Percentiles rank a stretch among this genome's conserved stretches.
These are phyloP conservation scores for Yarrowia sp. DNA, from an alignment of 805 yeast genomes.

Conservation along the genomic window DNA sequence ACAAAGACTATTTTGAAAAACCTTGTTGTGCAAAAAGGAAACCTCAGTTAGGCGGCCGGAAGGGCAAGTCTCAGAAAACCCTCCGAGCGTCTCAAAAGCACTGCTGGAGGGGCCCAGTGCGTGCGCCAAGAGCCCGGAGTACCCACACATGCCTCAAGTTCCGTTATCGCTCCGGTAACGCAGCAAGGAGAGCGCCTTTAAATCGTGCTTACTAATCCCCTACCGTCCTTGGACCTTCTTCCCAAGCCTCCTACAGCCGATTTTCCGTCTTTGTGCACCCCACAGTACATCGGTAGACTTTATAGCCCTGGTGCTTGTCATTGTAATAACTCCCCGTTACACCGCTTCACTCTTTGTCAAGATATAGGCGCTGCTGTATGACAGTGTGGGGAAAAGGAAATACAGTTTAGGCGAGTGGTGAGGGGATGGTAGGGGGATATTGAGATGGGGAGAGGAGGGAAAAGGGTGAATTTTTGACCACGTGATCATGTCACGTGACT, in stretches of 20 bases:
- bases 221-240: too few species aligned
- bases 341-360: slow-evolving; percentile 16
- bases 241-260: too few species aligned
- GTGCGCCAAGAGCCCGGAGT: too few species aligned
- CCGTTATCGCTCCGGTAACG: slow-evolving; percentile 7
- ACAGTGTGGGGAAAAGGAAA: slow-evolving; percentile 13
- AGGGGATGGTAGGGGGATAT: not conserved
- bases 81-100: slow-evolving; percentile 15
- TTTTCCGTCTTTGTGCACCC: not conserved
- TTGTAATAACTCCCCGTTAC: not conserved
- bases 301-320: not conserved
- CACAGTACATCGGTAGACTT: slow-evolving; percentile 3
- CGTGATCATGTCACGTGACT: too few species aligned
- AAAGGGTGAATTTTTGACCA: too few species aligned
- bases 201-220: too few species aligned
- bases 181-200: too few species aligned
- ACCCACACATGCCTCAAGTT: not conserved
- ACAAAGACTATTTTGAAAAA: not conserved
- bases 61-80: not conserved
- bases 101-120: not conserved
- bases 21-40: not conserved
- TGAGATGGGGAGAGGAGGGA: too few species aligned
- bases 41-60: slow-evolving; percentile 6
- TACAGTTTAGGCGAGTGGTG: not conserved
- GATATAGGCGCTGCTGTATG: not conserved